phyloP scores from a whole-genome alignment of 441 rosid species.

The Jatropha podagrica region DNA sequence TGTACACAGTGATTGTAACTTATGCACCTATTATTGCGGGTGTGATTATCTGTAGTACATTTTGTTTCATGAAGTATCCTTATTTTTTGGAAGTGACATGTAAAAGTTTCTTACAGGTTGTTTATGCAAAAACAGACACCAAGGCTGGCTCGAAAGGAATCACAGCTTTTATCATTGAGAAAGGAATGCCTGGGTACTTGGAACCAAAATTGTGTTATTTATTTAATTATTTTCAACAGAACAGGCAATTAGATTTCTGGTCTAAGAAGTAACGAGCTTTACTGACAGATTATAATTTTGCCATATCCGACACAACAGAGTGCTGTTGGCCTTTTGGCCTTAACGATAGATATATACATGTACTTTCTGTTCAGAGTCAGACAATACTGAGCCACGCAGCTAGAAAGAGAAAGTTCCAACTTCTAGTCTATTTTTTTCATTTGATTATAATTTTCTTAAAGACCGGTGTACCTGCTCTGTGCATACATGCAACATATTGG shows the following conservation, averaged over 20 bases:
- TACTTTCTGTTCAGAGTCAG: background rate
- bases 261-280: background rate
- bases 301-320: background rate
- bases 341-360: background rate
- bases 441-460: background rate
- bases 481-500: background rate
- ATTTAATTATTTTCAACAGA: background rate
- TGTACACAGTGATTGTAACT: background rate
- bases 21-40: background rate
- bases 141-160: constrained; percentile 91
- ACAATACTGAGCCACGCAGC: background rate
- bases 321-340: too few species aligned
- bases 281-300: background rate
- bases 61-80: background rate
- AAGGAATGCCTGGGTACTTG: constrained; percentile 92
- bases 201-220: background rate
- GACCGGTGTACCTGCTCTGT: background rate
- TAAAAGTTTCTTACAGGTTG: constrained; percentile 47
- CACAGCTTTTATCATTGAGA: constrained; percentile 89
- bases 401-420: background rate
- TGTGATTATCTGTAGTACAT: background rate
- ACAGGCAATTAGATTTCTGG: background rate
- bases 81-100: constrained; percentile 20
- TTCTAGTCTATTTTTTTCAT: background rate
- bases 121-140: constrained; percentile 82